These are phyloP conservation scores for Tetradesmus obliquus DNA, from an alignment of 139 green algal species.

Conservation along the genomic window DNA sequence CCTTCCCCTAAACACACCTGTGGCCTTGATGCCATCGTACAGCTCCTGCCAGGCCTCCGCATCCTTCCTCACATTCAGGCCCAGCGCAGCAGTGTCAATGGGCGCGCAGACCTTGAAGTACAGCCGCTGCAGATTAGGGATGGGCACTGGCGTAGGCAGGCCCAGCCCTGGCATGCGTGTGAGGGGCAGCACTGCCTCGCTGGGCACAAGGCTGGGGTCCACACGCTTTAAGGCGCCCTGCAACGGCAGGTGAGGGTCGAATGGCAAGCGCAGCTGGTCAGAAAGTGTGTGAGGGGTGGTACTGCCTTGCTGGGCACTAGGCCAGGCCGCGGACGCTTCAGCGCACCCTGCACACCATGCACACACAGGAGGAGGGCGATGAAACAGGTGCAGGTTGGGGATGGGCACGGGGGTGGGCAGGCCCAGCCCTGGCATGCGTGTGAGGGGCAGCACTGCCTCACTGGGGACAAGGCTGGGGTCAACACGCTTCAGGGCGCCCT, in stretches of 20 bases:
- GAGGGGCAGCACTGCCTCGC: conserved; percentile 62
- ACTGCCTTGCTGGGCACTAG: too few species aligned
- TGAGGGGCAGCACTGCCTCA: conserved; percentile 63
- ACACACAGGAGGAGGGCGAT: too few species aligned
- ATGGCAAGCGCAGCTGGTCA: too few species aligned
- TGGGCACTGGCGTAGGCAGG: conserved; percentile 65
- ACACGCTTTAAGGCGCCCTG: conserved; percentile 29
- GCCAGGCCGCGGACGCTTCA: too few species aligned
- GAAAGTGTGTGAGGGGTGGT: too few species aligned
- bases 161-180: conserved; percentile 61
- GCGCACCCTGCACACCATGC: too few species aligned
- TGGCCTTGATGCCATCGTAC: conserved; percentile 51
- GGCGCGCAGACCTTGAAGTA: conserved; percentile 74
- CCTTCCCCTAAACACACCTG: conserved; percentile 12
- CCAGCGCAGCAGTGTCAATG: conserved; percentile 56
- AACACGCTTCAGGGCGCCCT: conserved; percentile 28
- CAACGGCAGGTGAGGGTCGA: background rate
- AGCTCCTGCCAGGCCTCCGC: conserved; percentile 43
- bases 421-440: conserved; percentile 57
- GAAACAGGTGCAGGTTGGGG: too few species aligned
- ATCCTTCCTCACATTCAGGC: conserved; percentile 34
- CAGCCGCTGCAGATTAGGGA: conserved; percentile 74
- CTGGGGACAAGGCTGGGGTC: conserved; percentile 48
- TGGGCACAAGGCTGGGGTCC: conserved; percentile 46
- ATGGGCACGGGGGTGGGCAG: conserved; percentile 69